Base-by-base conservation (phyloP, 441 rosid genomes). In the Pelargonium fulgidum region DNA sequence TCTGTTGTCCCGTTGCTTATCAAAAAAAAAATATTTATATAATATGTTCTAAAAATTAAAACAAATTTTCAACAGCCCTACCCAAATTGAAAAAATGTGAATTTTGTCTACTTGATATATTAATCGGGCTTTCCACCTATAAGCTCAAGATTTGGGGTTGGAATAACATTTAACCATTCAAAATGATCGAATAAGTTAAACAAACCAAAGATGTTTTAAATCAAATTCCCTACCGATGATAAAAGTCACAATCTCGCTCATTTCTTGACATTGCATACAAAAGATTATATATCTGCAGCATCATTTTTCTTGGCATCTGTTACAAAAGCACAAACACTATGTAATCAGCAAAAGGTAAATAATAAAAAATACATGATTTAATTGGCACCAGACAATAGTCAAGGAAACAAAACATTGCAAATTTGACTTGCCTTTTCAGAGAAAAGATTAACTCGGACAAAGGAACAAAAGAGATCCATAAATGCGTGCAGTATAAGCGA, bases 401-500 rank as follows among this genome's bases (percentile, higher is more conserved):
- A 58, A 19, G 11, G 22, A 58, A 58, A 20, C 4, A 44, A 45
- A 63, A 42, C 24, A 19, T 41, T 33, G 58, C 14, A 74, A 74
- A 75, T 76, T 19, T 68, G 48, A 79, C 85, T 84, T 85, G 80
- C 99, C 99, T 92, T 95, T 87, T 95, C 97, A 11, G 92, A 89
- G 58, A 95, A 90, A 72, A 95, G 90, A 82, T 87, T 95, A 68
- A 90, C 99, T 56, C 95, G 93, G 67, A 90, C 90, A 68, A 92
- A 95, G 69, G 93, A 89, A 80, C 99, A 95, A 78, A 92, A 95
- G 73, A 95, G 92, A 85, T 92, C 98, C 99, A 95, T 95, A 80
- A 95, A 95, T 1, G 96, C 93, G 66, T 95, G 96, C 62, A 92
- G 85, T 73, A 95, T 90, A 71, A 95, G 97, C 16, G 97, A 95